These are phyloP conservation scores for Aspergillus diversus DNA, from an alignment of 495 filamentous ascomycete species.

Conservation along the genomic window DNA sequence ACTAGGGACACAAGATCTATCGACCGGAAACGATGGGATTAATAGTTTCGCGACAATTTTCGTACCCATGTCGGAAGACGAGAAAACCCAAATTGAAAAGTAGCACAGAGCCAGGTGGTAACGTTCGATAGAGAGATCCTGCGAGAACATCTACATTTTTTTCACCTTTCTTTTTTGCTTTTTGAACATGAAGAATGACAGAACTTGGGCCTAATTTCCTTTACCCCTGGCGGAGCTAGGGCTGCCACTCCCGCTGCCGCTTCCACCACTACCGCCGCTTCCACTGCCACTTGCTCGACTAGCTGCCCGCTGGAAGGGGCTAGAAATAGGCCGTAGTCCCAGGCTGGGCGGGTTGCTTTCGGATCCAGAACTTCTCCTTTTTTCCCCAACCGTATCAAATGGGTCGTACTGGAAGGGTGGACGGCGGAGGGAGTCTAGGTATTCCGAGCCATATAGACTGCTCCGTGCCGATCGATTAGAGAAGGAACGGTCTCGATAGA, in stretches of 20 bases:
- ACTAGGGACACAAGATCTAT: slow-evolving; percentile 20
- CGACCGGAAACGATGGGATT: slow-evolving; percentile 16
- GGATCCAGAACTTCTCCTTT: slow-evolving; percentile 38
- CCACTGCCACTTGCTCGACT: slow-evolving; percentile 52
- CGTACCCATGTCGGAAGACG: not conserved
- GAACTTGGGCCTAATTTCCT: slow-evolving; percentile 20
- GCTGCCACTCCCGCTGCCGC: slow-evolving; percentile 49
- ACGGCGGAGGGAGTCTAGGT: slow-evolving; percentile 39
- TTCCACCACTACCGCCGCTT: slow-evolving; percentile 46
- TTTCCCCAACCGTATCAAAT: slow-evolving; percentile 38
- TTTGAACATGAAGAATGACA: not conserved
- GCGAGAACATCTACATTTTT: slow-evolving; percentile 15
- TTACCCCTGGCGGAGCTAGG: slow-evolving; percentile 45
- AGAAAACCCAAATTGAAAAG: not conserved
- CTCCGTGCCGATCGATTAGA: slow-evolving; percentile 52
- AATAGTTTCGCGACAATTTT: slow-evolving; percentile 10
- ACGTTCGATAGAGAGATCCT: not conserved
- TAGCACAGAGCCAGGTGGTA: not conserved
- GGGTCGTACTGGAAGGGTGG: slow-evolving; percentile 41
- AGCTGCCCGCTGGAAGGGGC: slow-evolving; percentile 47
- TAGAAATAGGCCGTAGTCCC: slow-evolving; percentile 38
- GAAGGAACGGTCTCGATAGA: slow-evolving; percentile 48
- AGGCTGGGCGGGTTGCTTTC: slow-evolving; percentile 37
- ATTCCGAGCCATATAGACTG: slow-evolving; percentile 48
- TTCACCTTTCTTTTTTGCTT: not conserved